A percentile compares a stretch with the other conserved stretches of the same genome.
These are phyloP conservation scores for Nelumbo lutea DNA, from an alignment of 164 flowering plant species.

Conservation along the genomic window DNA sequence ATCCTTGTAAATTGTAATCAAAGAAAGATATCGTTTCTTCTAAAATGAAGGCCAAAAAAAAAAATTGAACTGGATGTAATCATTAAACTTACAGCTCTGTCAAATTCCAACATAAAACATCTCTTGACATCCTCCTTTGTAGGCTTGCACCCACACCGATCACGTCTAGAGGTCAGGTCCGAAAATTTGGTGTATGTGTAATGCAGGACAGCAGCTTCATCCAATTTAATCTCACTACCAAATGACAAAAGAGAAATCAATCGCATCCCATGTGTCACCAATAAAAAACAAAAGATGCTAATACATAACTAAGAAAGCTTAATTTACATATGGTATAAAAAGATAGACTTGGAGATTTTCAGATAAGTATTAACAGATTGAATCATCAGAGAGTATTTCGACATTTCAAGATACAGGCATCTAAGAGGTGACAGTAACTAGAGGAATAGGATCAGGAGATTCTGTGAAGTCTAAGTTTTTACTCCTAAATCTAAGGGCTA, in stretches of 20 bases:
- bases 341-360: too few relatives aligned
- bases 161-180: conserved; percentile 96
- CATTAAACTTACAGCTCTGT: conserved; percentile 73
- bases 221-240: conserved; percentile 83
- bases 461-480: too few relatives aligned
- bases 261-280: neutral
- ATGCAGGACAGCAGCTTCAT: conserved; percentile 95
- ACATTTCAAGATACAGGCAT: too few relatives aligned
- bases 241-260: neutral
- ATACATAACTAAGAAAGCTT: too few relatives aligned
- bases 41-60: neutral
- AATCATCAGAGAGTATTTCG: too few relatives aligned
- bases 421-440: too few relatives aligned
- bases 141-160: conserved; percentile 98
- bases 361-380: too few relatives aligned
- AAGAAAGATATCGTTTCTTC: too few relatives aligned
- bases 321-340: too few relatives aligned
- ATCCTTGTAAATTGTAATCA: too few relatives aligned
- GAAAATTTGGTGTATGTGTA: conserved; percentile 90
- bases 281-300: neutral
- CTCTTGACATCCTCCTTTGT: conserved; percentile 93
- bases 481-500: too few relatives aligned
- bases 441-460: too few relatives aligned
- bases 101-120: conserved; percentile 98
- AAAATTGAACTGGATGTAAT: neutral